phyloP scores from a whole-genome alignment of 345 rosid genomes.

The Reutealis trisperma region DNA sequence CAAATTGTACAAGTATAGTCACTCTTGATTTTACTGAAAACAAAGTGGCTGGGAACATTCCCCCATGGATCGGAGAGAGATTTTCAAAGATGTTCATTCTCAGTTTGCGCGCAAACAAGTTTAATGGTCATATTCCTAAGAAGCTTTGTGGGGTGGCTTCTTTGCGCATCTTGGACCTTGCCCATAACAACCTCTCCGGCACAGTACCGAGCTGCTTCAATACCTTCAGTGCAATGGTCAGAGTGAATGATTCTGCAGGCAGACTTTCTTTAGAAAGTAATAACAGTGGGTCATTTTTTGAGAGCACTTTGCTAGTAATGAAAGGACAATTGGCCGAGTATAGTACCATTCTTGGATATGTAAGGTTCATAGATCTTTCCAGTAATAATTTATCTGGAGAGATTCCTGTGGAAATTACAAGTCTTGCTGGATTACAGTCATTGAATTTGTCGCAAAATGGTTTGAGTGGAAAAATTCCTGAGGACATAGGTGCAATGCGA shows the following conservation, averaged over 20 bases:
- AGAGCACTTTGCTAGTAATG: background rate
- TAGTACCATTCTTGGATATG: constrained; percentile 7
- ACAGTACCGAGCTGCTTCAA: constrained; percentile 5
- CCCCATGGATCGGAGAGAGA: background rate
- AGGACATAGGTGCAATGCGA: background rate
- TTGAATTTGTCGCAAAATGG: background rate
- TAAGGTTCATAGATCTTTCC: constrained; percentile 3
- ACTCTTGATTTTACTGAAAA: constrained; percentile 8
- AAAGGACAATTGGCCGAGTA: background rate
- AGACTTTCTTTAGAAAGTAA: too few species aligned
- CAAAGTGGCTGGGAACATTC: constrained; percentile 4
- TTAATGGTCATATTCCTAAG: background rate
- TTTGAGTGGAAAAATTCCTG: background rate
- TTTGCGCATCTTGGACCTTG: constrained; percentile 11
- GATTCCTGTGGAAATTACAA: background rate
- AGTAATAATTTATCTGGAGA: background rate
- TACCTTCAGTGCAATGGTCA: background rate
- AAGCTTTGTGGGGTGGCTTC: background rate
- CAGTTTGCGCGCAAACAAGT: background rate
- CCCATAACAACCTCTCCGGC: background rate
- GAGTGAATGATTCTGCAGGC: too few species aligned
- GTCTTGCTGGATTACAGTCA: background rate
- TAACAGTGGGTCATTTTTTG: background rate
- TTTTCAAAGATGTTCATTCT: background rate
- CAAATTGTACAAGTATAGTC: too few species aligned